Evolutionary conservation across 2,329 filamentous ascomycete genomes (phyloP).

Genomic region (Clarireedia sp.): DNA sequence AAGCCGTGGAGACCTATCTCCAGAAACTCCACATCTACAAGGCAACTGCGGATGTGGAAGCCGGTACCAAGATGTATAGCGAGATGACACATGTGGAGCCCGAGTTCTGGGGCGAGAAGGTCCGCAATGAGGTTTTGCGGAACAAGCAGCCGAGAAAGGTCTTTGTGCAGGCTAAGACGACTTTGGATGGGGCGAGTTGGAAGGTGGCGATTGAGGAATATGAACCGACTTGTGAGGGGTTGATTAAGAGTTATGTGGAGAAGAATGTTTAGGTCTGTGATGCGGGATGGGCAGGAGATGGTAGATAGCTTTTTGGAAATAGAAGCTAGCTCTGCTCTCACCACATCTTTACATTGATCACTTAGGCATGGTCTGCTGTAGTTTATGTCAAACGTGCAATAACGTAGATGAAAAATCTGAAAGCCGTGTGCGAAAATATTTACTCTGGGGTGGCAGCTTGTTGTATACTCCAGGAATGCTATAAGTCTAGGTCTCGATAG

Average conservation of each 20-base stretch:
- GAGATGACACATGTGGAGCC: constrained; percentile 74
- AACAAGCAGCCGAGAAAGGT: constrained; percentile 82
- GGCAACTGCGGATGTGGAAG: constrained; percentile 73
- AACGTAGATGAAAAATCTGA: too few species aligned
- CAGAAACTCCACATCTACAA: constrained; percentile 93
- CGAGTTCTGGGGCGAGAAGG: constrained; percentile 75
- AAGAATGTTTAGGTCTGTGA: constrained; percentile 27
- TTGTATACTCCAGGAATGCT: too few species aligned
- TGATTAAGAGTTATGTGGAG: constrained; percentile 77
- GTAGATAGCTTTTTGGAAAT: too few species aligned
- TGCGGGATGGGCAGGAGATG: too few species aligned
- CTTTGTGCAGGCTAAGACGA: constrained; percentile 90
- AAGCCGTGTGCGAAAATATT: too few species aligned
- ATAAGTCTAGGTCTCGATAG: too few species aligned
- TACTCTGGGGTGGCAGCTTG: too few species aligned
- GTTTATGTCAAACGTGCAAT: too few species aligned
- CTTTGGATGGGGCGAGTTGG: constrained; percentile 58
- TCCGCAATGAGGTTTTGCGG: constrained; percentile 65
- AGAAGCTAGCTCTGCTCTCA: too few species aligned
- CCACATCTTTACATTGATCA: too few species aligned
- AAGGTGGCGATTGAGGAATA: constrained; percentile 78
- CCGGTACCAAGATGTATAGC: constrained; percentile 72
- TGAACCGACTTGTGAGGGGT: constrained; percentile 68
- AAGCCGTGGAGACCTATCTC: constrained; percentile 75
- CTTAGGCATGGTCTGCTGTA: too few species aligned